These are phyloP conservation scores for Clonostachys byssicola DNA, from an alignment of 2,329 filamentous ascomycete species.

Conservation along the genomic window DNA sequence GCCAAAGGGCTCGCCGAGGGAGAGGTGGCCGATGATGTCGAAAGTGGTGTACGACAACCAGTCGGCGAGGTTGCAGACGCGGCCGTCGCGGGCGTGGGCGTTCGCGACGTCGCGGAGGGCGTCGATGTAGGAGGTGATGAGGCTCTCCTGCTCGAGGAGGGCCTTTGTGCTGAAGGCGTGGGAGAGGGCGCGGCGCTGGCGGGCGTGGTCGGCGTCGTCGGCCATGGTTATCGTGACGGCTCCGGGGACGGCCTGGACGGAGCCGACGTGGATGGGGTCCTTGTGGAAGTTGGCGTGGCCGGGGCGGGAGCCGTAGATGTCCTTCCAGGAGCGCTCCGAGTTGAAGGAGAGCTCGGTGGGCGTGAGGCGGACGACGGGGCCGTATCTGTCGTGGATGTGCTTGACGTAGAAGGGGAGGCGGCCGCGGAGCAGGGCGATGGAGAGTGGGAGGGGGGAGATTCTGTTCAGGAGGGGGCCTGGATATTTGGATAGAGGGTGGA, in stretches of 20 bases:
- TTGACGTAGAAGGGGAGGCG: conserved; percentile 10
- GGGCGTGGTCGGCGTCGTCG: conserved; percentile 20
- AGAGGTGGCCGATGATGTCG: conserved; percentile 20
- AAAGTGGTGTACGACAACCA: conserved; percentile 22
- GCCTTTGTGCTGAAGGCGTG: conserved; percentile 20
- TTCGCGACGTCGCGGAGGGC: conserved; percentile 12
- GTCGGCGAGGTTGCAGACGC: conserved; percentile 13
- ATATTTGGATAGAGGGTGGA: conserved; percentile 19
- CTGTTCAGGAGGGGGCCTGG: conserved; percentile 13
- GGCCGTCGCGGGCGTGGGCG: conserved; percentile 10
- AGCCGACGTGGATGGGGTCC: conserved; percentile 8
- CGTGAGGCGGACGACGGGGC: conserved; percentile 30
- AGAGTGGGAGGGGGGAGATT: conserved; percentile 5
- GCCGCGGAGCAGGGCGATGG: conserved; percentile 9
- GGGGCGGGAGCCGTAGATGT: conserved; percentile 28
- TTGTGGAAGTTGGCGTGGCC: conserved; percentile 11
- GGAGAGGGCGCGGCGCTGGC: conserved; percentile 23
- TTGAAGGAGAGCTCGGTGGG: conserved; percentile 34
- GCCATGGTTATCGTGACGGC: conserved; percentile 24
- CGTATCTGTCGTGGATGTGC: conserved; percentile 17
- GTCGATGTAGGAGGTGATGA: conserved; percentile 19
- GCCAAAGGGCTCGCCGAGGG: conserved; percentile 20
- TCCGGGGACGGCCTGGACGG: conserved; percentile 20
- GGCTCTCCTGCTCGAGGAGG: conserved; percentile 21
- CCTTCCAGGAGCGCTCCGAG: conserved; percentile 26